A percentile compares a stretch with the other conserved stretches of the same genome.
These are phyloP conservation scores for Sutorius australiensis DNA, from an alignment of 768 basidiomycete species.

Conservation along the genomic window DNA sequence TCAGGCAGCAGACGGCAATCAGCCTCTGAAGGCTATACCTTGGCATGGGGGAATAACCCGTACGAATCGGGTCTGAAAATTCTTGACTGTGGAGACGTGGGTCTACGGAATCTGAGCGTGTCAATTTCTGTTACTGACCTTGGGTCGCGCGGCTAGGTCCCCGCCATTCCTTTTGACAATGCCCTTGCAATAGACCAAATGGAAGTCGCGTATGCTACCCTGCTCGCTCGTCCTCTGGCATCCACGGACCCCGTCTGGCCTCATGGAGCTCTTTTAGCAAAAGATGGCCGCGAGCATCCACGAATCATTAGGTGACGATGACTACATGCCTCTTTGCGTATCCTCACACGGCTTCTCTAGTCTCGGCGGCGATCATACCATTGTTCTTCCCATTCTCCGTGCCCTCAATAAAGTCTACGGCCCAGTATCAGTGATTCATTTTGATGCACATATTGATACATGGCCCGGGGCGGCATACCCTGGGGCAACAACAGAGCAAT, in stretches of 20 bases:
- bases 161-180: slow-evolving; percentile 78
- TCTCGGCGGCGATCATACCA: slow-evolving; percentile 86
- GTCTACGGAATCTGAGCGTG: background rate
- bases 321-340: background rate
- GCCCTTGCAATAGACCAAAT: slow-evolving; percentile 82
- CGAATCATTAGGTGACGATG: slow-evolving; percentile 58
- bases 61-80: slow-evolving; percentile 54
- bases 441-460: slow-evolving; percentile 76
- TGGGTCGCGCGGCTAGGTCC: slow-evolving; percentile 46
- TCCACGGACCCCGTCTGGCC: slow-evolving; percentile 22
- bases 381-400: slow-evolving; percentile 81
- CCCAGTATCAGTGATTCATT: slow-evolving; percentile 79
- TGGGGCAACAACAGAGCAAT: slow-evolving; percentile 49
- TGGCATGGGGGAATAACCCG: slow-evolving; percentile 71
- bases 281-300: slow-evolving; percentile 65
- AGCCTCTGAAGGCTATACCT: slow-evolving; percentile 56
- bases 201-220: slow-evolving; percentile 76
- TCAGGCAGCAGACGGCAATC: slow-evolving; percentile 70
- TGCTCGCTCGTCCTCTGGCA: slow-evolving; percentile 54
- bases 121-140: background rate
- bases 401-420: slow-evolving; percentile 77
- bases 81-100: slow-evolving; percentile 83
- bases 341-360: slow-evolving; percentile 11
- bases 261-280: slow-evolving; percentile 37
- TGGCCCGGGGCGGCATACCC: slow-evolving; percentile 35